Evolutionary conservation across 129 eudicot species (phyloP).

Genomic region (Chrysanthemum makinoi): DNA sequence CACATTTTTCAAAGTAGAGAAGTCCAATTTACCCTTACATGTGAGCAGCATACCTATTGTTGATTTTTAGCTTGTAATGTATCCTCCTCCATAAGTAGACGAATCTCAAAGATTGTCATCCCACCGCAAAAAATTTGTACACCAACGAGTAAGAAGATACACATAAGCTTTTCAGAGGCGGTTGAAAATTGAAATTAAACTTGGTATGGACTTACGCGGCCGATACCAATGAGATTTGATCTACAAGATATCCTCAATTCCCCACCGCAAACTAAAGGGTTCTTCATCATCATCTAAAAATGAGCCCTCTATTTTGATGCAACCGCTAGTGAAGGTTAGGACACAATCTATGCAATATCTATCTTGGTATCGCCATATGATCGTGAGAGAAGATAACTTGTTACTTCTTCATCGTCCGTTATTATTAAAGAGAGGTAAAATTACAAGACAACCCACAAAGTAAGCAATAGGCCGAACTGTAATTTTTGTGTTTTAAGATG

Average conservation of each 20-base stretch:
- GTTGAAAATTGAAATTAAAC: not conserved
- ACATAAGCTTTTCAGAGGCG: not conserved
- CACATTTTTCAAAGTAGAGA: no score
- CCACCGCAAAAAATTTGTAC: conserved; percentile 42
- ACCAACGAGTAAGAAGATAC: not conserved
- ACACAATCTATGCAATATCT: not conserved
- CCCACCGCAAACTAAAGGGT: conserved; percentile 46
- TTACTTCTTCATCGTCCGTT: conserved; percentile 43
- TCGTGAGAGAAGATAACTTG: conserved; percentile 56
- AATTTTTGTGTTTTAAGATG: no score
- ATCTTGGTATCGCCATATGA: conserved; percentile 46
- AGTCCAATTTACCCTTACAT: no score
- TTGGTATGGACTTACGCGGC: conserved; percentile 45
- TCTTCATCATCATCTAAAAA: conserved; percentile 29
- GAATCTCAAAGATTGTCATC: conserved; percentile 44
- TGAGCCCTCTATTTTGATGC: conserved; percentile 29
- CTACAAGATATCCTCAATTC: conserved; percentile 50
- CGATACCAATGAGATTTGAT: conserved; percentile 57
- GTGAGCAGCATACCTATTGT: no score
- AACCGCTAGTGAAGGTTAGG: no score
- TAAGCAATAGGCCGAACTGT: no score
- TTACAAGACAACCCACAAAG: no score
- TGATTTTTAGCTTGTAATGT: conserved; percentile 21
- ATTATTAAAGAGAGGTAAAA: conserved; percentile 3
- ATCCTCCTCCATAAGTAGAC: conserved; percentile 43